Base-by-base conservation (phyloP, 2,329 filamentous ascomycete genomes). In the Phoma sp. region DNA sequence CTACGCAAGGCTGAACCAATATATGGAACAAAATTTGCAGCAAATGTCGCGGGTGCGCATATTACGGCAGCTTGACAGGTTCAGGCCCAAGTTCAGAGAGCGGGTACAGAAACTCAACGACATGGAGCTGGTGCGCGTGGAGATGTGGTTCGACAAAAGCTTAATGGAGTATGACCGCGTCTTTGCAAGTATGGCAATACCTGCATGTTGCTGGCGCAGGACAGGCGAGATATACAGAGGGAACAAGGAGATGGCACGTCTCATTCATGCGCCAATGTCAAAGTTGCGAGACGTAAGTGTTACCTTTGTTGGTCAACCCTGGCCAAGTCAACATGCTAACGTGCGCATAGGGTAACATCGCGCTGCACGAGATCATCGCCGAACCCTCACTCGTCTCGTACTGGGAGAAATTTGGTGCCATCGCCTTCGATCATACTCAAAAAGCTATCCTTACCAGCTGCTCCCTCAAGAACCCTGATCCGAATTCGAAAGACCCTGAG, bases 91-190 rank as follows among this genome's bases (percentile, higher is more conserved):
- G 71, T 99, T 99, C 71, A 85, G 95, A 59, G 94, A 98, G 76
- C 92, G 96, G 78, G 94, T 96, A 73, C 92, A 98, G 63, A 88
- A 84, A 31, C 81, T 98, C 71, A 97, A 91, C 2, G 95, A 99
- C 76, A 90, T 97, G 74, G 92, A 99, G 76, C 85, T 99, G 24
- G 88, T 98, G 25, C 87, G 93, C 55, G 94, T 98, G 10, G 95
- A 99, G 77, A 97, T 98, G 92, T 98, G 95, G 94, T 98, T 99
- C 71, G 95, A 99, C 76, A 87, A 90, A 69, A 95, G 91, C 61
- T 79, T 99, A 65, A 95, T 98, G 90, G 95, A 98, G 73, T 98
- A 98, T 69, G 95, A 99, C 71, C 91, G 95, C 29, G 93, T 99
- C 1, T 99, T 99, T 79, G 95, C 95, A 2, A 96, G 92, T 74